Conservation (phyloP, 2,329 filamentous ascomycete genomes). For the Clonostachys rosea region DNA sequence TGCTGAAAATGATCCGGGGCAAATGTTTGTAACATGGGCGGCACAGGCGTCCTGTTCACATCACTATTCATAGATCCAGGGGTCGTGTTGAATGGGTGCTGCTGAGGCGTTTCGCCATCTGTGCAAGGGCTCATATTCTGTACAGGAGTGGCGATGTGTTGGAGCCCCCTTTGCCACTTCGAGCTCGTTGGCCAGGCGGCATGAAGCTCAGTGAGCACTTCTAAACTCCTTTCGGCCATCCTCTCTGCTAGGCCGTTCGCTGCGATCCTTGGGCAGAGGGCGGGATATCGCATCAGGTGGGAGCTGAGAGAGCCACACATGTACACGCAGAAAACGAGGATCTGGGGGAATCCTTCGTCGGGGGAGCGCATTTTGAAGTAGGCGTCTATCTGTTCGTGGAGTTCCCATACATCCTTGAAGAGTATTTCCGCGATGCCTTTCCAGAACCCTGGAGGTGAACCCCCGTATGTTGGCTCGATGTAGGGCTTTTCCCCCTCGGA, state of each 20-base stretch:
- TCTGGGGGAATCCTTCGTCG: constrained; percentile 23
- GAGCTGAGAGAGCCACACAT: constrained; percentile 29
- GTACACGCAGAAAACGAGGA: constrained; percentile 32
- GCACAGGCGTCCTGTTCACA: neutral
- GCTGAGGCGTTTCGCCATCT: too few relatives aligned
- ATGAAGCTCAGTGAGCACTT: constrained; percentile 14
- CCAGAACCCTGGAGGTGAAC: constrained; percentile 13
- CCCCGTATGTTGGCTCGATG: too few relatives aligned
- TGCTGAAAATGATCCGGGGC: neutral
- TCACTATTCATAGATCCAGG: constrained; percentile 3
- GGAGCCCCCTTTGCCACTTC: constrained; percentile 10
- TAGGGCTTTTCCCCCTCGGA: too few relatives aligned
- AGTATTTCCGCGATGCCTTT: constrained; percentile 17
- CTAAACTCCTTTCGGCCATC: constrained; percentile 14
- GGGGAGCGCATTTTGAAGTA: constrained; percentile 16
- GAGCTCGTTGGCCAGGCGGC: constrained; percentile 15
- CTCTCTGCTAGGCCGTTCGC: constrained; percentile 10
- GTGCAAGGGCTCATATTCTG: neutral
- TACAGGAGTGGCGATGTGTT: constrained; percentile 9
- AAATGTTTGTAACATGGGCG: neutral
- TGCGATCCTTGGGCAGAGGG: constrained; percentile 15
- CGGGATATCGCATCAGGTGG: constrained; percentile 20
- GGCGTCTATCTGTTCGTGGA: constrained; percentile 28
- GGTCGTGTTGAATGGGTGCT: too few relatives aligned
- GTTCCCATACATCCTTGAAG: constrained; percentile 23